phyloP scores from a whole-genome alignment of 1,284 basidiomycete species.

The Sporisorium scitamineum region DNA sequence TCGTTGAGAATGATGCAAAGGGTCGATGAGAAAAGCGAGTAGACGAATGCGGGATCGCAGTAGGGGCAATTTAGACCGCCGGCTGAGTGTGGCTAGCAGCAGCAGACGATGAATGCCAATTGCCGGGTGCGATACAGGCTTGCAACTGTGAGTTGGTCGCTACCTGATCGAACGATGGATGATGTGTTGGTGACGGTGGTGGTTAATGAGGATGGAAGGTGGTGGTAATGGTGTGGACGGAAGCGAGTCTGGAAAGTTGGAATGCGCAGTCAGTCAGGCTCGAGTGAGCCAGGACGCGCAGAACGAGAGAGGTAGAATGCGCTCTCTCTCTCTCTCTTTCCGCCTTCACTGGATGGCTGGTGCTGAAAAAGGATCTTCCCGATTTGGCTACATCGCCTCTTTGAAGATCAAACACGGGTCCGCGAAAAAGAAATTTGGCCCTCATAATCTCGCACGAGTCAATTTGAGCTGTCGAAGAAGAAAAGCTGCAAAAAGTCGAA shows the following conservation, averaged over 20 bases:
- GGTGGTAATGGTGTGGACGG: not conserved
- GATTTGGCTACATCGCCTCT: constrained; percentile 7
- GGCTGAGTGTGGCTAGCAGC: not conserved
- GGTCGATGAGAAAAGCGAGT: not conserved
- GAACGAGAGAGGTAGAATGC: constrained; percentile 1
- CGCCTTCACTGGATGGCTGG: constrained; percentile 12
- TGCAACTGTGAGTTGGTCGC: not conserved
- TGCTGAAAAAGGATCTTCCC: constrained; percentile 20
- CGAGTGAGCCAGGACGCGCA: constrained; percentile 6
- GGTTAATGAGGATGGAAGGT: constrained; percentile 2
- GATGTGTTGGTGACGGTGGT: not conserved
- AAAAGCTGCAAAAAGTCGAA: constrained; percentile 16
- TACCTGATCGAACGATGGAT: not conserved
- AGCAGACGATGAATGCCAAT: not conserved
- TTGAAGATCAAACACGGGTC: constrained; percentile 20
- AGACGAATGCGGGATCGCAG: not conserved
- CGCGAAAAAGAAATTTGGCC: not conserved
- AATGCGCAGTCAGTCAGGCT: constrained; percentile 16
- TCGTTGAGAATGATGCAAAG: not conserved
- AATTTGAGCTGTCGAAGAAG: constrained; percentile 6
- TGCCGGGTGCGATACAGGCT: not conserved
- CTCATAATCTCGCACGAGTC: constrained; percentile 22
- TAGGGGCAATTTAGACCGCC: not conserved
- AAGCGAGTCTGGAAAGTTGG: not conserved
- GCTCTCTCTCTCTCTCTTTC: not conserved